Base-by-base conservation (phyloP, 1,284 basidiomycete genomes). In the Trametes versicolor region DNA sequence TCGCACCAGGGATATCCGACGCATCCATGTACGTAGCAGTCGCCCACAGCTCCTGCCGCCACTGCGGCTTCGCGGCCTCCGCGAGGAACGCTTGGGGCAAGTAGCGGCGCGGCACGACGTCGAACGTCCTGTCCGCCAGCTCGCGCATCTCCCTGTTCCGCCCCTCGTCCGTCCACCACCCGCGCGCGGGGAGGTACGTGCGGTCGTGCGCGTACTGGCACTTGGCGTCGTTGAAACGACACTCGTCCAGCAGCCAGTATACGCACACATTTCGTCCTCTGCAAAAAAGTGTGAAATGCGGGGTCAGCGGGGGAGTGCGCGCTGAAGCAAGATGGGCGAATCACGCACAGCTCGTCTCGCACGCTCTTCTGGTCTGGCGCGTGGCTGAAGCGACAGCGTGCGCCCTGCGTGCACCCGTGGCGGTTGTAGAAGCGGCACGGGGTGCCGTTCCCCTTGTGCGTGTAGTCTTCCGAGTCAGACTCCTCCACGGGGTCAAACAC, bases 381-480 rank as follows among this genome's bases (percentile, higher is more conserved):
- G 74, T 88, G 86, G 23, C 79, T 82, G 70, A 75, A 86, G 9
- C 63, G 64, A 65, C 86, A 87, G 2, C 68, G 62, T 0, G 25
- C 56, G 0, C 83, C 82, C 8, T 79, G 77, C 9, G 63, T 74
- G 68, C 84, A 85, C 0, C 83, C 82, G 29, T 75, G 74, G 62
- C 80, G 83, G 64, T 88, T 87, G 71, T 87, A 84, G 71, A 81
- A 83, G 48, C 80, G 76, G 72, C 86, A 87, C 0, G 85, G 81
- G 7, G 81, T 79, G 1, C 80, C 78, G 60, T 84, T 85, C 1
- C 86, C 87, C 2, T 75, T 71, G 62, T 86, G 84, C 52, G 78
- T 74, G 62, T 77, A 83, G 65, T 86, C 84, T 58, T 82, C 83
- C 12, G 83, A 82, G 69, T 83, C 83, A 0, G 80, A 82, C 68